Conservation (phyloP, 2,329 filamentous ascomycete genomes). For the Cladosporium sphaerospermum region DNA sequence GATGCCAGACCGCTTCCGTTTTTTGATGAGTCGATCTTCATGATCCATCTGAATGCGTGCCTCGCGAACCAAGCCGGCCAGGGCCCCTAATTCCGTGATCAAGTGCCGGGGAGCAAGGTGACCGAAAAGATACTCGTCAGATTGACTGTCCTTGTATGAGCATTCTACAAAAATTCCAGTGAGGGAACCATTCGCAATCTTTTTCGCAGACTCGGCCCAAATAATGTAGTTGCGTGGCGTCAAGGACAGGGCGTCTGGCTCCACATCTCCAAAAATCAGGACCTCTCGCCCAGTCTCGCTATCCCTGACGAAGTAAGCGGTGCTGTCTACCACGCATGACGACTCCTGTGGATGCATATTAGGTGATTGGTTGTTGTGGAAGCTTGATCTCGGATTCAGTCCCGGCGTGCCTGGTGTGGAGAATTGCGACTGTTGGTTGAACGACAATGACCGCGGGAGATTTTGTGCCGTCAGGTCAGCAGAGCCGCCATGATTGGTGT, state of each 20-base stretch:
- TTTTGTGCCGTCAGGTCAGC: not conserved
- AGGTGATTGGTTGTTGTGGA: conserved; percentile 25
- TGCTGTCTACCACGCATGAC: conserved; percentile 73
- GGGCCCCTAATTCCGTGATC: conserved; percentile 65
- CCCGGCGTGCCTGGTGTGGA: conserved; percentile 28
- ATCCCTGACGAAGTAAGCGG: conserved; percentile 80
- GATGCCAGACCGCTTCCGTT: conserved; percentile 57
- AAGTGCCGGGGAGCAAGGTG: conserved; percentile 82
- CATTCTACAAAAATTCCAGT: conserved; percentile 91
- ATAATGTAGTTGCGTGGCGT: conserved; percentile 74
- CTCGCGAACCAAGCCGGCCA: conserved; percentile 66
- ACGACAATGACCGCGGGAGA: conserved; percentile 17
- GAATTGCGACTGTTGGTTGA: conserved; percentile 22
- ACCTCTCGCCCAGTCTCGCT: conserved; percentile 62
- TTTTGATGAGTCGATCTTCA: conserved; percentile 43
- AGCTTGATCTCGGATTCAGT: conserved; percentile 19
- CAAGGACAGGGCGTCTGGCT: conserved; percentile 79
- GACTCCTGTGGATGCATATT: conserved; percentile 20
- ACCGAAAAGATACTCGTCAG: conserved; percentile 74
- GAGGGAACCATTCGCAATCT: conserved; percentile 66
- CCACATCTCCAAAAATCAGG: conserved; percentile 91
- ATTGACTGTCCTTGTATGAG: conserved; percentile 77
- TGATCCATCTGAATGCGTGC: conserved; percentile 30
- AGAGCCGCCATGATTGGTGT: conserved; percentile 17
- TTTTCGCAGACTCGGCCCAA: conserved; percentile 84